Base-by-base conservation (phyloP, 257 asterid genomes). In the Primulina huaijiensis region DNA sequence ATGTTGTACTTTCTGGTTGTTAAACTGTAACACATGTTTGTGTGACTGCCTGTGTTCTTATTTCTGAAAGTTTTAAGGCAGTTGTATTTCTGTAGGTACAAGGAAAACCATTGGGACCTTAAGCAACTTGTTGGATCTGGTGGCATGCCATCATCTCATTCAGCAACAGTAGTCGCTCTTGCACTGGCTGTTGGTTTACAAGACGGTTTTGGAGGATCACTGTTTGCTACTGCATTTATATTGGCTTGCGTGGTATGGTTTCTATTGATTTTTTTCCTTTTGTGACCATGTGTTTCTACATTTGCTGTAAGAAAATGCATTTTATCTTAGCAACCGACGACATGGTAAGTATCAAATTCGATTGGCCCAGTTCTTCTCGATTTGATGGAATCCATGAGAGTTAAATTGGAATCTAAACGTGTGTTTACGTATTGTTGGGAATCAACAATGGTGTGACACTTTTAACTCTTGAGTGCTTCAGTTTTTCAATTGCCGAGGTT, bases 131-230 rank as follows among this genome's bases (percentile, higher is more conserved):
- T 91, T 74, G 97, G 90, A 70, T 89, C 99, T 2, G 99, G 99
- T 14, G 99, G 99, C 9, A 94, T 94, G 99, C 99, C 99, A 0
- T 94, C 99, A 2, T 91, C 99, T 73, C 99, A 94, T 88, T 87
- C 99, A 31, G 79, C 99, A 70, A 91, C 99, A 11, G 99, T 89
- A 72, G 74, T 89, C 62, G 97, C 99, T 70, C 92, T 94, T 55
- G 89, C 97, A 0, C 71, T 85, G 57, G 95, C 93, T 55, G 82
- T 89, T 19, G 97, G 99, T 70, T 70, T 89, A 71, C 85, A 75
- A 68, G 97, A 91, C 5, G 97, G 99, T 43, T 94, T 91, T 58
- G 99, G 93, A 73, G 92, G 93, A 72, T 81, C 97, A 23, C 68
- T 46, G 8, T 94, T 94, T 78, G 96, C 97, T 8, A 70, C 56